phyloP scores from a whole-genome alignment of 2,329 filamentous ascomycete species.

The Hymenoscyphus fraxineus region DNA sequence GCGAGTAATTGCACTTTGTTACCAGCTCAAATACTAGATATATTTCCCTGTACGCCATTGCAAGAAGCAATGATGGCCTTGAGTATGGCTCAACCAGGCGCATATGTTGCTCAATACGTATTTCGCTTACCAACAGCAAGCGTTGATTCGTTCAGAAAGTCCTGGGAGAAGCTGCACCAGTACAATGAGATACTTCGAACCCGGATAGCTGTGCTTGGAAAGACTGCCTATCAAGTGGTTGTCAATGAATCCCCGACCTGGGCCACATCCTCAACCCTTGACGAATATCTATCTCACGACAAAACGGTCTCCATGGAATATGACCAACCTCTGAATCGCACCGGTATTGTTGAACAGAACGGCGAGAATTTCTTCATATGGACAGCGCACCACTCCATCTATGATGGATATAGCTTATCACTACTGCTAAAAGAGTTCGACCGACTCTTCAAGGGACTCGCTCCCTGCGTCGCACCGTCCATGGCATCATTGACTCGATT shows the following conservation, averaged over 20 bases:
- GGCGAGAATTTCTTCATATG: background rate
- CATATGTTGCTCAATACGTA: conserved; percentile 34
- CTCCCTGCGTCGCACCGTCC: background rate
- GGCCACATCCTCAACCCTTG: no score
- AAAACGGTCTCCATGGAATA: no score
- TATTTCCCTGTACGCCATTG: conserved; percentile 37
- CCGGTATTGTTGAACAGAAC: background rate
- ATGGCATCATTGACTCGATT: background rate
- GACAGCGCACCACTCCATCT: background rate
- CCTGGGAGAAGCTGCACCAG: no score
- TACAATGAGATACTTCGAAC: background rate
- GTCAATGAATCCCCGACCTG: conserved; percentile 7
- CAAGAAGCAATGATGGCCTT: conserved; percentile 39
- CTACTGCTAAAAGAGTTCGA: conserved; percentile 28
- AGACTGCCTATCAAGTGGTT: background rate
- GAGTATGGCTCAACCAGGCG: conserved; percentile 30
- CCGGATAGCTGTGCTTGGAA: no score
- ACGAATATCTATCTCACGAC: no score
- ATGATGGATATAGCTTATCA: conserved; percentile 50
- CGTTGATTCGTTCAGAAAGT: background rate
- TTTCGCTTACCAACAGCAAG: background rate
- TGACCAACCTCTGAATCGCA: no score
- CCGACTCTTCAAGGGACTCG: background rate
- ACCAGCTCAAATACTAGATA: conserved; percentile 26
- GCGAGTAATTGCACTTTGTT: conserved; percentile 19